Base-by-base conservation (phyloP, 2,329 filamentous ascomycete species). In the Aspergillus felis region DNA sequence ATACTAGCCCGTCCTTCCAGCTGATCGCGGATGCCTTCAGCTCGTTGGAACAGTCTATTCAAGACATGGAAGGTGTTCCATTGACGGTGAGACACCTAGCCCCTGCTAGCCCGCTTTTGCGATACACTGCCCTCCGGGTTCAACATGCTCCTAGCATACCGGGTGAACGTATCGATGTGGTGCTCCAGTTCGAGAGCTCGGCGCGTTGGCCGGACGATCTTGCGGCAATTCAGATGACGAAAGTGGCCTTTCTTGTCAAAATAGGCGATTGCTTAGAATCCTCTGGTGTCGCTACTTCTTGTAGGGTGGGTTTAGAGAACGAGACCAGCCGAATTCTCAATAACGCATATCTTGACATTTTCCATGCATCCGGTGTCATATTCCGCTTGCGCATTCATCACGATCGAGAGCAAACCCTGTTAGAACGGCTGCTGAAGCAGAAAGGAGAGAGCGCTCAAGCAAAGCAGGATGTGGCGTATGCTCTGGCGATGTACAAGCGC, bases 131-230 rank as follows among this genome's bases (percentile, higher is more conserved):
- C 2, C 64, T 75, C 24, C 66, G 61, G 47, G 57, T 70, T 32
- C 67, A 73, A 24, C 60, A 51, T 28, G 49, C 68, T 17, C 61
- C 64, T 44, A 62, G 64, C 27, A 59, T 62, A 22, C 59, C 57
- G 32, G 58, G 65, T 7, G 61, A 67, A 10, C 88, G 90, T 0
- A 88, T 92, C 63, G 87, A 95, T 64, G 84, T 95, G 32, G 83
- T 92, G 46, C 81, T 99, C 50, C 92, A 93, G 69, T 97, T 99
- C 66, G 94, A 99, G 76, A 90, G 89, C 4, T 97, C 94, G 6
- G 88, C 87, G 49, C 88, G 91, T 64, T 99, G 94, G 94, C 94
- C 94, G 0, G 92, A 97, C 69, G 91, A 95, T 68, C 77, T 97
- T 8, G 85, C 85, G 3, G 92, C 93, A 4, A 96, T 97, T 56